A percentile compares a stretch with the other conserved stretches of the same genome.
These are phyloP conservation scores for Vaccinium vitisidaea DNA, from an alignment of 148 eudicot species.

Conservation along the genomic window DNA sequence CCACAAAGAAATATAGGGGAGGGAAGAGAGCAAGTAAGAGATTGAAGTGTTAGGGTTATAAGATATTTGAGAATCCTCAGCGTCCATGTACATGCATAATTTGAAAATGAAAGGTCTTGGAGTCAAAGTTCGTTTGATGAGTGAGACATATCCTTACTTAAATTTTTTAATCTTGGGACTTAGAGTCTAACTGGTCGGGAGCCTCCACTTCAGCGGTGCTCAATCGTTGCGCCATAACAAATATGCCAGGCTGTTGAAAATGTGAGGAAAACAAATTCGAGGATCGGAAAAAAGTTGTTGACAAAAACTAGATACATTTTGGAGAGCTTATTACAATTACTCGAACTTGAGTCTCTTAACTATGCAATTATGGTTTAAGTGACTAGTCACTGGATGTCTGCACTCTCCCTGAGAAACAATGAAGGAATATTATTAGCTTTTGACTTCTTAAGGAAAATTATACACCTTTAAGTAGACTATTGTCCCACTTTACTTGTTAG, in stretches of 20 bases:
- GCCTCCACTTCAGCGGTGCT: neutral
- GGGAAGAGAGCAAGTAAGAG: neutral
- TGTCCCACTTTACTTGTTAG: too few relatives aligned
- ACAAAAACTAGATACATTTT: neutral
- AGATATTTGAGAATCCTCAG: neutral
- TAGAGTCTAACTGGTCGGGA: neutral
- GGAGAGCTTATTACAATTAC: neutral
- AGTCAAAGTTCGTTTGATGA: neutral
- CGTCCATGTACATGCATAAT: neutral
- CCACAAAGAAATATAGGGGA: neutral
- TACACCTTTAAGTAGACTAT: too few relatives aligned
- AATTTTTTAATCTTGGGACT: neutral
- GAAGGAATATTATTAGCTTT: too few relatives aligned
- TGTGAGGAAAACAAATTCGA: neutral
- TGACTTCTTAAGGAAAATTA: too few relatives aligned
- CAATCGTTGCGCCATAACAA: neutral
- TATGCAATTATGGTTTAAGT: too few relatives aligned
- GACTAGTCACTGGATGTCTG: too few relatives aligned
- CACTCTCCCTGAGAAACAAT: too few relatives aligned
- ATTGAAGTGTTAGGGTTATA: neutral
- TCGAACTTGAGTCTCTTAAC: too few relatives aligned
- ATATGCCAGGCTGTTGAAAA: neutral
- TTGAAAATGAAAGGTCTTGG: neutral
- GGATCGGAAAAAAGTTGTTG: neutral
- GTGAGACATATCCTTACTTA: neutral